Evolutionary conservation across 345 rosid species (phyloP).

Genomic region (Passiflora organensis): DNA sequence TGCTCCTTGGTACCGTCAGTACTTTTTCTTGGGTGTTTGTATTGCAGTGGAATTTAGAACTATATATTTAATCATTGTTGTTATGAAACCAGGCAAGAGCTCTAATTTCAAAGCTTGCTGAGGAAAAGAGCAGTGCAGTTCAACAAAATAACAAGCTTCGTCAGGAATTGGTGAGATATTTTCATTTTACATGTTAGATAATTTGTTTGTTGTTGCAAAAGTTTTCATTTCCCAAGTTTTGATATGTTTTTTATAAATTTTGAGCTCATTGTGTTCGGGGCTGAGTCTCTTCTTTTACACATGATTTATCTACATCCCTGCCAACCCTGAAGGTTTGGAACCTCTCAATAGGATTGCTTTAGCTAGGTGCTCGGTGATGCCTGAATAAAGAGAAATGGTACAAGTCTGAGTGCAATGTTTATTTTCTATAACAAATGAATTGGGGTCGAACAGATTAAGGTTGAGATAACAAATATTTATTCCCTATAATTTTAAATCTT

Average conservation of each 20-base stretch:
- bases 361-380: slow-evolving; percentile 38
- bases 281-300: not conserved
- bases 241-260: not conserved
- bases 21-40: not conserved
- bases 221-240: not conserved
- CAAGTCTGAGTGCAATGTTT: too few relatives aligned
- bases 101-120: slow-evolving; percentile 51
- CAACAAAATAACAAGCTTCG: slow-evolving; percentile 54
- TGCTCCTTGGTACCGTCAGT: not conserved
- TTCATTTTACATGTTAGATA: not conserved
- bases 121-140: slow-evolving; percentile 52
- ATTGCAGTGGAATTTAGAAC: too few relatives aligned
- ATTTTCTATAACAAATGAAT: too few relatives aligned
- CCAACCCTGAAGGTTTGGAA: too few relatives aligned
- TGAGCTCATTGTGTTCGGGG: not conserved
- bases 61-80: slow-evolving; percentile 2
- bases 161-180: slow-evolving; percentile 57
- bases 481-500: too few relatives aligned
- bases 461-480: too few relatives aligned
- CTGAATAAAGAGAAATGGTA: too few relatives aligned
- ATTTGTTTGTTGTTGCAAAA: not conserved
- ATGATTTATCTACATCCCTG: slow-evolving; percentile 13
- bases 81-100: slow-evolving; percentile 41
- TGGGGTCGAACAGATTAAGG: too few relatives aligned
- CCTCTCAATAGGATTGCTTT: not conserved